Conservation (phyloP, 1,284 basidiomycete species). For the Leccinum fallax region DNA sequence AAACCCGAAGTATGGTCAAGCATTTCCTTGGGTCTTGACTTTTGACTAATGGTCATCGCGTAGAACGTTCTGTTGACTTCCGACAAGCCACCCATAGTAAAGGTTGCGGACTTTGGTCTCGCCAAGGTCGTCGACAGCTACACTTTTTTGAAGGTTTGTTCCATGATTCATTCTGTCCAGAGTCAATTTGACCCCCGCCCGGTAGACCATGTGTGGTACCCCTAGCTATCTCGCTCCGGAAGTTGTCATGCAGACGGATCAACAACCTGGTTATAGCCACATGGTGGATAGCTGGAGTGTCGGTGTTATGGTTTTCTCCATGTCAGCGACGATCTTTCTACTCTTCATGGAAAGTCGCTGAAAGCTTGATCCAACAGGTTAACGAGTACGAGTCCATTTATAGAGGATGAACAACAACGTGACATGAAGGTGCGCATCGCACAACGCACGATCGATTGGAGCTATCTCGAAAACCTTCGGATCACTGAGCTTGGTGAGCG, state of each 20-base stretch:
- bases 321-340: slow-evolving; percentile 49
- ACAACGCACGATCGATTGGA: slow-evolving; percentile 64
- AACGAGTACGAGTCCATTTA: slow-evolving; percentile 69
- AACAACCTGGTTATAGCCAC: slow-evolving; percentile 73
- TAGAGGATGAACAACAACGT: slow-evolving; percentile 59
- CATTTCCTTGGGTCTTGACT: background rate
- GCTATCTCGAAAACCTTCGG: slow-evolving; percentile 41
- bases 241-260: slow-evolving; percentile 72
- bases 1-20: slow-evolving; percentile 74
- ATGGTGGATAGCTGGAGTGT: slow-evolving; percentile 93
- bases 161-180: background rate
- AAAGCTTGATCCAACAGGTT: slow-evolving; percentile 51
- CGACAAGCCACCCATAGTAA: slow-evolving; percentile 65
- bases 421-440: slow-evolving; percentile 59
- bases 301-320: slow-evolving; percentile 88
- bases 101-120: slow-evolving; percentile 92
- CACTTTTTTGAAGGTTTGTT: slow-evolving; percentile 67
- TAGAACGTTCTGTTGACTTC: slow-evolving; percentile 76
- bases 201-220: slow-evolving; percentile 86
- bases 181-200: slow-evolving; percentile 11
- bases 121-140: slow-evolving; percentile 83
- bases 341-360: background rate
- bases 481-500: slow-evolving; percentile 44
- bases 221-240: slow-evolving; percentile 86
- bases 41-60: slow-evolving; percentile 6